phyloP scores from a whole-genome alignment of 2,329 filamentous ascomycete genomes.

The Cryphonectria naterciae region DNA sequence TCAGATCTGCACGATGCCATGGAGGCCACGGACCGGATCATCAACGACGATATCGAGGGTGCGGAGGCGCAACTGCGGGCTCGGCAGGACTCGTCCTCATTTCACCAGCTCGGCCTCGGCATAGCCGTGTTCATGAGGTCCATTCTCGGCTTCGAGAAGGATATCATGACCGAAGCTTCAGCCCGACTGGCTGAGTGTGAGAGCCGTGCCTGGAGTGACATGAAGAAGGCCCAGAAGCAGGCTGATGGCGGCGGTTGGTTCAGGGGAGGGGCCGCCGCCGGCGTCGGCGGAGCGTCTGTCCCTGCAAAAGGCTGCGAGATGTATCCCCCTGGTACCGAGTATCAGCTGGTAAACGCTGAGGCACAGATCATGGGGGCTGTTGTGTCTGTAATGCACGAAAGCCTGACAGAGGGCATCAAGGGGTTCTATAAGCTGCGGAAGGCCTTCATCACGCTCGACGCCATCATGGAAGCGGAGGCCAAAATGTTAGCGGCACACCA shows the following conservation, averaged over 20 bases:
- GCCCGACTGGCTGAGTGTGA: slow-evolving; percentile 76
- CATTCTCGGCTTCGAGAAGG: slow-evolving; percentile 88
- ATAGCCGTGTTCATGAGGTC: slow-evolving; percentile 85
- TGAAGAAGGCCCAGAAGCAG: slow-evolving; percentile 73
- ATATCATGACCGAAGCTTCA: slow-evolving; percentile 83
- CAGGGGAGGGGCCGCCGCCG: slow-evolving; percentile 33
- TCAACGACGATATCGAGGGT: slow-evolving; percentile 87
- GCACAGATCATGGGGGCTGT: slow-evolving; percentile 89
- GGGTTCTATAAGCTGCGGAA: slow-evolving; percentile 93
- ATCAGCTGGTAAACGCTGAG: slow-evolving; percentile 80
- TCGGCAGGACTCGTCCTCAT: slow-evolving; percentile 76
- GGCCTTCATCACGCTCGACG: slow-evolving; percentile 81
- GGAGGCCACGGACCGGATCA: slow-evolving; percentile 70
- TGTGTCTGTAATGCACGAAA: slow-evolving; percentile 88
- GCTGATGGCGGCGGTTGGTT: slow-evolving; percentile 38
- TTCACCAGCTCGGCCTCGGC: slow-evolving; percentile 82
- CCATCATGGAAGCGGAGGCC: slow-evolving; percentile 75
- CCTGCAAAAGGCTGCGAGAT: slow-evolving; percentile 49
- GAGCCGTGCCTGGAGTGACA: slow-evolving; percentile 73
- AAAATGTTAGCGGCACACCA: slow-evolving; percentile 43
- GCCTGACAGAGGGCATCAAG: slow-evolving; percentile 85
- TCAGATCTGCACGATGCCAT: slow-evolving; percentile 64
- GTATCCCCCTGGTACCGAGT: slow-evolving; percentile 86
- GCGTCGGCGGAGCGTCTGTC: slow-evolving; percentile 38
- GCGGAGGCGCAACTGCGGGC: slow-evolving; percentile 78